Evolutionary conservation across 352 stramenopile species (phyloP).

Genomic region (Globisporangium viniferum): DNA sequence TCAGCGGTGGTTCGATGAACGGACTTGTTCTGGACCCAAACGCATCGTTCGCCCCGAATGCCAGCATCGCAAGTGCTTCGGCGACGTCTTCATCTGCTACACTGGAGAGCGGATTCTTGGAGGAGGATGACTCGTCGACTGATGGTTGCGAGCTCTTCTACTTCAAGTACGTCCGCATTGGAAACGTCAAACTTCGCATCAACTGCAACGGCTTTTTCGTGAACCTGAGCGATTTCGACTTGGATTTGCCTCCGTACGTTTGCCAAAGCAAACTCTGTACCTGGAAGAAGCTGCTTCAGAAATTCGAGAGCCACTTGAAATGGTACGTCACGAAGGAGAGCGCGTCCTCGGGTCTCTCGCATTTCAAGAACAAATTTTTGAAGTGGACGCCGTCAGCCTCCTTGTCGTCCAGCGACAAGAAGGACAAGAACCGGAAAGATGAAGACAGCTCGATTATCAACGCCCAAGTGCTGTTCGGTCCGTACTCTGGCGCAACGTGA

Average conservation of each 20-base stretch:
- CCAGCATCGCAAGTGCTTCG: background rate
- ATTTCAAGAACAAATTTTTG: slow-evolving; percentile 86
- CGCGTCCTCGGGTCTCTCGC: slow-evolving; percentile 73
- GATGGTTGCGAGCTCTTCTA: slow-evolving; percentile 79
- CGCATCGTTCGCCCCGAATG: background rate
- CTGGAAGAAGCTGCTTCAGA: slow-evolving; percentile 76
- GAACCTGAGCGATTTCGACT: slow-evolving; percentile 77
- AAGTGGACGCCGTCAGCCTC: slow-evolving; percentile 67
- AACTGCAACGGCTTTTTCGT: slow-evolving; percentile 87
- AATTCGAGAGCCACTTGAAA: slow-evolving; percentile 81
- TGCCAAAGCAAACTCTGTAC: slow-evolving; percentile 82
- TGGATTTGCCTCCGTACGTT: slow-evolving; percentile 74
- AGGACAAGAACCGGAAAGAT: slow-evolving; percentile 63
- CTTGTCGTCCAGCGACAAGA: slow-evolving; percentile 40
- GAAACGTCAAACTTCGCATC: slow-evolving; percentile 74
- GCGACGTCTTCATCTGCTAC: slow-evolving; percentile 18
- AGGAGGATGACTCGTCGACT: slow-evolving; percentile 50
- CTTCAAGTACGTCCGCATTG: slow-evolving; percentile 83
- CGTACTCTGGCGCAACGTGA: slow-evolving; percentile 53
- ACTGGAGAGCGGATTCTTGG: slow-evolving; percentile 17
- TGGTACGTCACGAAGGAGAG: slow-evolving; percentile 83
- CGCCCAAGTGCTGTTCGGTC: slow-evolving; percentile 70
- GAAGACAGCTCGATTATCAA: slow-evolving; percentile 58
- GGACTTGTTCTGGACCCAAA: slow-evolving; percentile 1
- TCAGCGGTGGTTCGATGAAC: slow-evolving; percentile 8